Conservation (phyloP, 169 alveolate genomes). For the Plasmodium chabaudi region DNA sequence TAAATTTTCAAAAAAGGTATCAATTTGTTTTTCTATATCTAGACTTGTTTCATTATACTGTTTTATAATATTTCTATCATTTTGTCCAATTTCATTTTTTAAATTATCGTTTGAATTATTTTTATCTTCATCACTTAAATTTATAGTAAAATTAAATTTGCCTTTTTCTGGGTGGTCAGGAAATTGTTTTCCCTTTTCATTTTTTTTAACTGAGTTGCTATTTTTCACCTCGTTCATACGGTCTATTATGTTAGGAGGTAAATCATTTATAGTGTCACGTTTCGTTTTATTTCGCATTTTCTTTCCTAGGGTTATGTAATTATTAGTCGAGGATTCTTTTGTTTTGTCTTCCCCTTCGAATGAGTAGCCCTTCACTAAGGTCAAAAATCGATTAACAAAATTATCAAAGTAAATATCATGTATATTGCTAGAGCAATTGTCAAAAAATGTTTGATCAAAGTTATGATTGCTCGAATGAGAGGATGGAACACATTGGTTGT, state of each 20-base stretch:
- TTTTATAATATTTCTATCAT: neutral
- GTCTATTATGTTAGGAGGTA: neutral
- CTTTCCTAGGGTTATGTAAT: too few species aligned
- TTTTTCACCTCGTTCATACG: neutral
- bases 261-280: neutral
- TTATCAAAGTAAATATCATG: too few species aligned
- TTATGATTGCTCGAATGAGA: too few species aligned
- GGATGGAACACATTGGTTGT: too few species aligned
- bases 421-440: too few species aligned
- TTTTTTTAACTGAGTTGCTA: neutral
- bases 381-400: too few species aligned
- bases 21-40: neutral
- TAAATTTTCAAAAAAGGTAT: conserved; percentile 40
- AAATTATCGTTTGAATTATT: neutral
- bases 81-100: neutral
- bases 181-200: neutral
- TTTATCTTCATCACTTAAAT: conserved; percentile 16
- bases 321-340: too few species aligned
- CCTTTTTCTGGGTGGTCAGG: neutral
- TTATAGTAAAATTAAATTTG: conserved; percentile 23
- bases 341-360: too few species aligned
- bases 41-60: neutral
- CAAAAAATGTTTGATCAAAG: too few species aligned
- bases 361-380: too few species aligned
- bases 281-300: neutral